Evolutionary conservation across 164 flowering plant genomes (phyloP), one percentile per base, ranked within the genome.

Genomic region (Stephania cephalantha): DNA sequence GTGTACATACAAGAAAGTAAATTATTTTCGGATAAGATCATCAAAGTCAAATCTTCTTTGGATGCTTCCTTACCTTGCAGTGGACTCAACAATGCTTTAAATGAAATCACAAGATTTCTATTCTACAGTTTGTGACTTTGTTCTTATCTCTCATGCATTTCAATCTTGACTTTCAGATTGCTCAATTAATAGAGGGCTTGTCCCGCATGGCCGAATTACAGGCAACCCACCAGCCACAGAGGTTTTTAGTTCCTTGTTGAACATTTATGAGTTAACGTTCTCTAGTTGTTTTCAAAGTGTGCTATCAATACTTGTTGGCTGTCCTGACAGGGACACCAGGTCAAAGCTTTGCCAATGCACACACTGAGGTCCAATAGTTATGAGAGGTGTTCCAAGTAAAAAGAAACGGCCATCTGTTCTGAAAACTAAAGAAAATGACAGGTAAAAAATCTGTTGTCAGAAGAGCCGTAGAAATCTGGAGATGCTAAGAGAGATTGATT

Each of bases 361-460:
- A 11, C 25, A 18, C 25, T 61, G n/a, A n/a, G 22, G 4, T 35
- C 25, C 9, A 61, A 58, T 18, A 6, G 64, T n/a, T 7, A n/a
- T 4, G 66, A 61, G 20, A 61, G 66, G 9, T 2, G 9, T 20
- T 61, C 15, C 55, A 35, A 2, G 42, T 53, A 53, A 18, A 53
- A 53, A 18, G 61, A 13, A 61, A 61, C 8, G 25, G n/a, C 66
- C 6, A 61, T n/a, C 25, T 61, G 66, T 18, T 20, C 20, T 61
- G 66, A 61, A 61, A 61, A 61, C 66, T 61, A 61, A 61, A 61
- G 66, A 61, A 61, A 61, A n/a, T 8, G 66, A 61, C 66, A 20
- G 29, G 66, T 18, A n/a, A 35, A 35, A 35, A 61, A 5, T 61
- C 5, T 61, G 25, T 61, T n/a, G 66, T 61, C 66, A 61, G 66